Base-by-base conservation (phyloP, 73 alveolate genomes). In the Paramecium biaurelia region DNA sequence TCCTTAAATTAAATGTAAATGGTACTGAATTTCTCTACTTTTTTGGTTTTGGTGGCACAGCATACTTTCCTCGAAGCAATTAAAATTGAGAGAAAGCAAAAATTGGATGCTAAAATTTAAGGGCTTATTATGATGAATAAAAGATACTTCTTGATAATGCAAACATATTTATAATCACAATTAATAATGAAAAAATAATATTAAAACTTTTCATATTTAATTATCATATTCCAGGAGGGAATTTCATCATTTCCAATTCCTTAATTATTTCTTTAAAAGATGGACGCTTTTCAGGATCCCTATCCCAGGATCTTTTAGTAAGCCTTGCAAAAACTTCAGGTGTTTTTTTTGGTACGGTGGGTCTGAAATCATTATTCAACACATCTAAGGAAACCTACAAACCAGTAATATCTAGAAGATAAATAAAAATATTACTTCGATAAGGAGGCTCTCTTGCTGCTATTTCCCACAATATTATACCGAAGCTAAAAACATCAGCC, bases 361-460 rank as follows among this genome's bases (percentile, higher is more conserved):
- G 99, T 92, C 99, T 96, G 88, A 97, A 89, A 32, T 98, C 98
- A 57, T 97, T 98, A 76, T 96, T 97, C 21, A 98, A 97, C 30
- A 98, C 99, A 92, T 95, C 98, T 84, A 93, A 92, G 5, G 99
- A 96, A 1, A 98, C 99, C 53, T 95, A 98, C 47, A 95, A 93
- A 21, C 99, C 99, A 70, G 95, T 99, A 23, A 96, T 95, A 14
- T 99, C 99, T 85, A 53, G 42, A 12, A 28, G 70, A 42, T 32
- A 4, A 72, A 72, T 14, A 2, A 38, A 4, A 2, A 21, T 38
- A 26, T 89, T 89, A 89, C 94, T 89, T 89, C 97, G 97, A 92
- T 97, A 98, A n/a, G 99, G 99, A 0, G 99, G 99, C 38, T 96
- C 98, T 72, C 99, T 97, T 12, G 99, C 98, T 5, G 98, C 99